These are phyloP conservation scores for Suillus clintonianus DNA, from an alignment of 768 basidiomycete species.

Conservation along the genomic window DNA sequence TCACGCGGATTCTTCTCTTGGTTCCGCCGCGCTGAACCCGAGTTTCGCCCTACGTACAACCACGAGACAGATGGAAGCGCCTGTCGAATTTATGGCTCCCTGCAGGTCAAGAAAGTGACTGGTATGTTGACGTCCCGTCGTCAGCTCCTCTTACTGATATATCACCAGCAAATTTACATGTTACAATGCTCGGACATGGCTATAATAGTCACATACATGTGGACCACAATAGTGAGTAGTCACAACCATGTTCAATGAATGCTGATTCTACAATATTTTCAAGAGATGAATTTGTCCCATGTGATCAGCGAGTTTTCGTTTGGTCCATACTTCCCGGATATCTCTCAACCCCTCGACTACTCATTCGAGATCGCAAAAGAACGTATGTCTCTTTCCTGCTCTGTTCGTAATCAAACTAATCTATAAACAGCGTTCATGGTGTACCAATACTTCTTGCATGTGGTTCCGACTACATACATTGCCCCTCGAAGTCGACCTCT, in stretches of 20 bases:
- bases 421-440: constrained; percentile 70
- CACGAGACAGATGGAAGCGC: constrained; percentile 69
- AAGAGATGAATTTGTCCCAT: constrained; percentile 96
- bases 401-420: constrained; percentile 3
- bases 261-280: neutral
- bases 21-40: constrained; percentile 41
- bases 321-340: constrained; percentile 94
- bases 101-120: constrained; percentile 87
- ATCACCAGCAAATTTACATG: constrained; percentile 80
- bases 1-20: constrained; percentile 75
- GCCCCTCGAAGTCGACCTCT: constrained; percentile 67
- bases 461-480: constrained; percentile 94
- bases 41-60: constrained; percentile 75
- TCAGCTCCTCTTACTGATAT: neutral
- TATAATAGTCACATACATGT: constrained; percentile 88
- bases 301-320: constrained; percentile 97
- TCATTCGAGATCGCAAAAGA: constrained; percentile 75
- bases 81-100: constrained; percentile 83
- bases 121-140: constrained; percentile 41
- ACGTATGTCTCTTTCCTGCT: constrained; percentile 46
- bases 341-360: constrained; percentile 91
- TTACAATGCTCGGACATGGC: constrained; percentile 94
- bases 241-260: neutral
- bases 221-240: constrained; percentile 73
- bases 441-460: constrained; percentile 93